Evolutionary conservation across 768 basidiomycete genomes (phyloP).

Genomic region (Epithele typhae): DNA sequence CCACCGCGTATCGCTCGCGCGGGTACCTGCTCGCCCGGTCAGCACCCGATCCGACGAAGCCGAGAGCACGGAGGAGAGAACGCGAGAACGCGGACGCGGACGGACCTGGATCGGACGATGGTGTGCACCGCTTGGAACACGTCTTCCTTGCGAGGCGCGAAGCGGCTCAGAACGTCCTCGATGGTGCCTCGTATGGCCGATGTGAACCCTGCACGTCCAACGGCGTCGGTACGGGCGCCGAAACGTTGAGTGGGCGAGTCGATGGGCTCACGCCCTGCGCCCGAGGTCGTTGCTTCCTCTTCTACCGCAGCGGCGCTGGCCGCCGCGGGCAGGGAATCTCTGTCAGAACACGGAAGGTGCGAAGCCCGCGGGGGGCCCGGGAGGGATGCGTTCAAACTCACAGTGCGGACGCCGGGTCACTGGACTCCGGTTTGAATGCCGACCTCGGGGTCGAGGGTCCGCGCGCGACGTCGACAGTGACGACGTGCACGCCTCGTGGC

Average conservation of each 20-base stretch:
- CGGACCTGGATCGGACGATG: conserved; percentile 11
- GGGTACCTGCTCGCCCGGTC: conserved; percentile 9
- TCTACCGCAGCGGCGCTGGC: too few species aligned
- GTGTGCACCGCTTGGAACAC: background rate
- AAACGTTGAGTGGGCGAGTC: too few species aligned
- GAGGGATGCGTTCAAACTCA: too few species aligned
- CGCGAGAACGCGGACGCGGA: background rate
- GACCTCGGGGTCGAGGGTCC: conserved; percentile 16
- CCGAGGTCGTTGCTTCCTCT: too few species aligned
- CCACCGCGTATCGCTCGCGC: conserved; percentile 4
- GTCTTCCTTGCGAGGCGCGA: conserved; percentile 7
- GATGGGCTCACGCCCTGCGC: too few species aligned
- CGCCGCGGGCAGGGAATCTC: too few species aligned
- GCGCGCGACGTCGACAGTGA: conserved; percentile 4
- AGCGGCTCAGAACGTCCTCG: background rate
- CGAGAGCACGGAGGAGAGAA: too few species aligned
- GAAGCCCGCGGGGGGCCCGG: too few species aligned
- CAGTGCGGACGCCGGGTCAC: too few species aligned
- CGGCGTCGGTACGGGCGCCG: too few species aligned
- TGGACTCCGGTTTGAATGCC: too few species aligned
- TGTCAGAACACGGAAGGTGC: too few species aligned
- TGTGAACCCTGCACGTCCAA: conserved; percentile 1
- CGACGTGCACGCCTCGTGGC: conserved; percentile 17
- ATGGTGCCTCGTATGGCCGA: conserved; percentile 1
- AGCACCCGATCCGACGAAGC: background rate